phyloP scores from a whole-genome alignment of 2,329 filamentous ascomycete genomes.

The Cladosporium sp. region DNA sequence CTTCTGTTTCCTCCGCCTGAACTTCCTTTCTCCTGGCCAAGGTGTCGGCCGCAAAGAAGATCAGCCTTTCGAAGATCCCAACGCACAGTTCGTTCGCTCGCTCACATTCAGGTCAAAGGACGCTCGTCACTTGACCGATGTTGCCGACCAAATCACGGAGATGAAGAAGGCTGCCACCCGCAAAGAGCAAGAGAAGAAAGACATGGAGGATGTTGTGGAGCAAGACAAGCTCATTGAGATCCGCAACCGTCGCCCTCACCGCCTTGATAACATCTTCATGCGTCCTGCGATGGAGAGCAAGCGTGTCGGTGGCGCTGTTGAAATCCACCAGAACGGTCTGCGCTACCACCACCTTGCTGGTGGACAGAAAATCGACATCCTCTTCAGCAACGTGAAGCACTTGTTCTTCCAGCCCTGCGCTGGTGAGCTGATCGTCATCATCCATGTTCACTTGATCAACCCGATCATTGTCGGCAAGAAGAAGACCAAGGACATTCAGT shows the following conservation, averaged over 20 bases:
- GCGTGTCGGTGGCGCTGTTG: slow-evolving; percentile 89
- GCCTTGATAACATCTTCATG: slow-evolving; percentile 91
- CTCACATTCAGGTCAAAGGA: slow-evolving; percentile 92
- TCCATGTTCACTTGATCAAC: slow-evolving; percentile 96
- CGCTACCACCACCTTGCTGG: slow-evolving; percentile 77
- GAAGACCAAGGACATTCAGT: slow-evolving; percentile 98
- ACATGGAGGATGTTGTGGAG: slow-evolving; percentile 98
- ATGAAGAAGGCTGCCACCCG: slow-evolving; percentile 90
- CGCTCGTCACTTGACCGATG: slow-evolving; percentile 81
- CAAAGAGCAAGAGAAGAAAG: slow-evolving; percentile 97
- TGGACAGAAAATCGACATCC: slow-evolving; percentile 84
- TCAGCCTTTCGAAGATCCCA: slow-evolving; percentile 93
- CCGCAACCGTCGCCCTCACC: slow-evolving; percentile 83
- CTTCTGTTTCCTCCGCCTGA: slow-evolving; percentile 90
- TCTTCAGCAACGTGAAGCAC: slow-evolving; percentile 98
- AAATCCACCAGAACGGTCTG: slow-evolving; percentile 98
- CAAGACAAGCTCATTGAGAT: slow-evolving; percentile 97
- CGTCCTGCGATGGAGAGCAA: slow-evolving; percentile 95
- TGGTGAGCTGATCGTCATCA: slow-evolving; percentile 94
- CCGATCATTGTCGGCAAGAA: slow-evolving; percentile 98
- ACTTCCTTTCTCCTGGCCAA: slow-evolving; percentile 94
- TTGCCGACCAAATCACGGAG: slow-evolving; percentile 89
- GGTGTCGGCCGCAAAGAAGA: slow-evolving; percentile 97
- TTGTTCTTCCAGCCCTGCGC: slow-evolving; percentile 98
- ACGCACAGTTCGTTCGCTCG: slow-evolving; percentile 91